Conservation (phyloP, 768 basidiomycete species). For the Tricholoma hemisulphureum region DNA sequence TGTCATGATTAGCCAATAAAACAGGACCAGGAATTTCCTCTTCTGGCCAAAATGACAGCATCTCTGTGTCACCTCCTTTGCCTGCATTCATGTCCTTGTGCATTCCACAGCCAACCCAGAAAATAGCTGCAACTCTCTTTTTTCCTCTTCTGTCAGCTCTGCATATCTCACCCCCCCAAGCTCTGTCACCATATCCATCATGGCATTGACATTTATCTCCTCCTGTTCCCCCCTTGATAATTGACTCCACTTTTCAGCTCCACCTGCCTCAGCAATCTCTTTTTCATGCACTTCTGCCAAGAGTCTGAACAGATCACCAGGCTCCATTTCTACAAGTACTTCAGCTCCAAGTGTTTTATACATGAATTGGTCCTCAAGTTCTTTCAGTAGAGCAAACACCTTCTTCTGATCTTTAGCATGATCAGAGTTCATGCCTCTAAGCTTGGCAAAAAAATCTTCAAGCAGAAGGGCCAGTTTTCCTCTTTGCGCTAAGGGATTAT, state of each 20-base stretch:
- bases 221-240: constrained; percentile 20
- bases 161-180: constrained; percentile 24
- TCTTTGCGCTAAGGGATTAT: not conserved
- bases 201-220: constrained; percentile 13
- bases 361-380: constrained; percentile 12
- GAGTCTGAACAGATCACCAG: constrained; percentile 15
- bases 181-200: constrained; percentile 12
- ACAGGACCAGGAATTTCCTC: constrained; percentile 19
- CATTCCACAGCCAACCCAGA: constrained; percentile 38
- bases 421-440: constrained; percentile 25
- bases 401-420: constrained; percentile 24
- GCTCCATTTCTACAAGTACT: constrained; percentile 5
- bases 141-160: constrained; percentile 15
- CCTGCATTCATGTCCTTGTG: constrained; percentile 38
- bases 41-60: constrained; percentile 27
- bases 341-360: constrained; percentile 17
- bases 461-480: not conserved
- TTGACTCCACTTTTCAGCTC: constrained; percentile 22
- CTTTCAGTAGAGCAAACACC: constrained; percentile 11
- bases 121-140: constrained; percentile 23
- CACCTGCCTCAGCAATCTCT: constrained; percentile 26
- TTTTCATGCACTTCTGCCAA: constrained; percentile 17
- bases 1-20: constrained; percentile 28
- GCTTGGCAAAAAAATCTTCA: constrained; percentile 3
- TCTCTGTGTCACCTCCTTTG: constrained; percentile 27